phyloP scores from a whole-genome alignment of 1,284 basidiomycete species.

The Rhodofomes roseus region DNA sequence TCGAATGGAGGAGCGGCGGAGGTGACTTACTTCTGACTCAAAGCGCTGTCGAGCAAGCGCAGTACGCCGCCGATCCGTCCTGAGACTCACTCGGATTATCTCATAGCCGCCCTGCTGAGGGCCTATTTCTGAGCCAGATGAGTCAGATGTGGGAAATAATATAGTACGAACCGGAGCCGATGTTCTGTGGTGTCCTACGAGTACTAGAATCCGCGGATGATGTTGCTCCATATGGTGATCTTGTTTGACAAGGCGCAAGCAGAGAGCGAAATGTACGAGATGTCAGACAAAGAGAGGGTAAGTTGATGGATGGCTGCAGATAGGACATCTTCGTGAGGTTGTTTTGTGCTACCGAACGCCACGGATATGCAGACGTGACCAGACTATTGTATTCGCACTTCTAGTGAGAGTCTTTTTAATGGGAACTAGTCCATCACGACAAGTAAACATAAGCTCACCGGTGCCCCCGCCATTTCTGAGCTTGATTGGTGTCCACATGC shows the following conservation, averaged over 20 bases:
- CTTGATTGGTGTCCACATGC: background rate
- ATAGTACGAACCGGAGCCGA: background rate
- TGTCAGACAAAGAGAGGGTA: background rate
- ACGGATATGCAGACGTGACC: background rate
- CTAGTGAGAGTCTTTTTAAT: background rate
- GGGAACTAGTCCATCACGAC: background rate
- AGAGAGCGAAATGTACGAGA: background rate
- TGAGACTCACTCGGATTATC: no score
- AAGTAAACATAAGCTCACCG: background rate
- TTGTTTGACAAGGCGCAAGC: background rate
- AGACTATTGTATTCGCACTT: background rate
- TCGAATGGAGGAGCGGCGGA: background rate
- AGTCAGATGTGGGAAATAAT: background rate
- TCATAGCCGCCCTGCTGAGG: no score
- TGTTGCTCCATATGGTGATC: background rate
- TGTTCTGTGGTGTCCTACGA: background rate
- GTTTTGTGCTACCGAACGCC: background rate
- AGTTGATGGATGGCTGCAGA: background rate
- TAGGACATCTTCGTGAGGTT: background rate
- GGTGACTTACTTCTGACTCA: no score
- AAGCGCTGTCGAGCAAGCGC: background rate
- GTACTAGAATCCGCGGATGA: background rate
- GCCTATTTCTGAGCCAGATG: background rate
- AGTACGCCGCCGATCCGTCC: no score
- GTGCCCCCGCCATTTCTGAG: background rate